A percentile compares a stretch with the other conserved stretches of the same genome.
These are phyloP conservation scores for Apiotrichum veenhuisii DNA, from an alignment of 1,284 basidiomycete species.

Conservation along the genomic window DNA sequence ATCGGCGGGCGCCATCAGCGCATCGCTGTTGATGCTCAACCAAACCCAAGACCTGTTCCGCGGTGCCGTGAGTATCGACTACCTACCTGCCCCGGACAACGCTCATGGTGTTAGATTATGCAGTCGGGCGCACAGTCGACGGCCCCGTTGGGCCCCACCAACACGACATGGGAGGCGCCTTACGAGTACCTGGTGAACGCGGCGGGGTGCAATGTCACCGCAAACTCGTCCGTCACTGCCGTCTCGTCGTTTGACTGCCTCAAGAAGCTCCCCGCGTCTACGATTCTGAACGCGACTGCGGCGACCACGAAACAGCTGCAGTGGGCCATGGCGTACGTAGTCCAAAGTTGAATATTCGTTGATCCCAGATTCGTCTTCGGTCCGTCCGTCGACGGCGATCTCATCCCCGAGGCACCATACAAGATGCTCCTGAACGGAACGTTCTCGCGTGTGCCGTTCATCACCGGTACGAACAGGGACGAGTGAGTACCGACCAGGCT, in stretches of 20 bases:
- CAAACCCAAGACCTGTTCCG: conserved; percentile 39
- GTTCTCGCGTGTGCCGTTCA: conserved; percentile 44
- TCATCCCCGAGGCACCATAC: conserved; percentile 39
- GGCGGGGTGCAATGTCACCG: conserved; percentile 20
- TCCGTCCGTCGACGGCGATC: conserved; percentile 42
- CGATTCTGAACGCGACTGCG: not conserved
- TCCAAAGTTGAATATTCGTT: too few relatives aligned
- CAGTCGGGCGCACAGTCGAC: conserved; percentile 45
- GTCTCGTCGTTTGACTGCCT: not conserved
- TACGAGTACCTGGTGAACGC: conserved; percentile 35
- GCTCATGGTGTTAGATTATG: conserved; percentile 33
- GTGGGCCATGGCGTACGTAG: not conserved
- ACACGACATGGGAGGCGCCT: conserved; percentile 30
- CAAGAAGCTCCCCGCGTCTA: not conserved
- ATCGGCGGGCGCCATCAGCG: conserved; percentile 44
- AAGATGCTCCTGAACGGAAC: conserved; percentile 31
- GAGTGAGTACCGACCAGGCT: conserved; percentile 26
- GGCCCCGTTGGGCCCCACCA: conserved; percentile 28
- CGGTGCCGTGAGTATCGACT: conserved; percentile 39
- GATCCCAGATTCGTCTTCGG: not conserved
- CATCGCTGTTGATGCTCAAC: conserved; percentile 36
- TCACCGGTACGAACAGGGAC: conserved; percentile 43
- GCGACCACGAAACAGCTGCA: not conserved
- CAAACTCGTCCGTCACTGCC: not conserved
- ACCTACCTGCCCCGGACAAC: too few relatives aligned